Conservation (phyloP, 345 rosid species). For the Arabis alpina region DNA sequence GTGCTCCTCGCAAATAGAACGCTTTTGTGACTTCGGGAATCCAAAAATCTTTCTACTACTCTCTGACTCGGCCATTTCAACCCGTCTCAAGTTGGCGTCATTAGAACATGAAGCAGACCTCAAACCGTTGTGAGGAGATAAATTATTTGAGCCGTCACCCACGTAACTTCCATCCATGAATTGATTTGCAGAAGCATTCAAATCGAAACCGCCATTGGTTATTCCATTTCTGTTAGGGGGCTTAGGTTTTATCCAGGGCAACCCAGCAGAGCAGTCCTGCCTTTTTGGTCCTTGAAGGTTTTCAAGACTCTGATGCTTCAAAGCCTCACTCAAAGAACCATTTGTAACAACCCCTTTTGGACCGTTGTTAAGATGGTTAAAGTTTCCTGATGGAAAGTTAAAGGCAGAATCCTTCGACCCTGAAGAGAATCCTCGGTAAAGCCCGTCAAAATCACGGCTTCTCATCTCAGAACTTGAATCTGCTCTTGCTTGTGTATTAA, state of each 20-base stretch:
- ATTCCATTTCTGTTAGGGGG: slow-evolving; percentile 47
- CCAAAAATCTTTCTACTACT: slow-evolving; percentile 62
- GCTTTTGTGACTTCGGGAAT: slow-evolving; percentile 52
- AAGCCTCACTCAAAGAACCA: slow-evolving; percentile 47
- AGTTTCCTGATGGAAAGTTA: slow-evolving; percentile 19
- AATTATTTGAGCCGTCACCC: slow-evolving; percentile 41
- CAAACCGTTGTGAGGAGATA: slow-evolving; percentile 41
- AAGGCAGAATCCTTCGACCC: slow-evolving; percentile 51
- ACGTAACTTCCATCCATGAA: slow-evolving; percentile 46
- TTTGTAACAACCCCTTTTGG: slow-evolving; percentile 41
- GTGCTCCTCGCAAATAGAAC: slow-evolving; percentile 42
- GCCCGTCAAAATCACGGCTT: slow-evolving; percentile 31
- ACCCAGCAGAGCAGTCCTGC: slow-evolving; percentile 46
- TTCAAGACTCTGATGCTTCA: slow-evolving; percentile 43
- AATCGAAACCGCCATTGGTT: slow-evolving; percentile 48
- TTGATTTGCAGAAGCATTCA: slow-evolving; percentile 47
- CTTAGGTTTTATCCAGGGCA: slow-evolving; percentile 75
- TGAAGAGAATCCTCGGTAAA: slow-evolving; percentile 55
- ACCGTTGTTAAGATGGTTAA: slow-evolving; percentile 25
- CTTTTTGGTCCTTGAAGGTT: slow-evolving; percentile 53
- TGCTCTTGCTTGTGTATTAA: slow-evolving; percentile 47
- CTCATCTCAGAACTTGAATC: slow-evolving; percentile 55
- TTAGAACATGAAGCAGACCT: slow-evolving; percentile 51
- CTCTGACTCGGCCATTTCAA: slow-evolving; percentile 43
- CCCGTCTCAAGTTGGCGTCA: slow-evolving; percentile 43